A percentile compares a stretch with the other conserved stretches of the same genome.
phyloP scores from a whole-genome alignment of 768 basidiomycete species.

The Leccinellum albellum region DNA sequence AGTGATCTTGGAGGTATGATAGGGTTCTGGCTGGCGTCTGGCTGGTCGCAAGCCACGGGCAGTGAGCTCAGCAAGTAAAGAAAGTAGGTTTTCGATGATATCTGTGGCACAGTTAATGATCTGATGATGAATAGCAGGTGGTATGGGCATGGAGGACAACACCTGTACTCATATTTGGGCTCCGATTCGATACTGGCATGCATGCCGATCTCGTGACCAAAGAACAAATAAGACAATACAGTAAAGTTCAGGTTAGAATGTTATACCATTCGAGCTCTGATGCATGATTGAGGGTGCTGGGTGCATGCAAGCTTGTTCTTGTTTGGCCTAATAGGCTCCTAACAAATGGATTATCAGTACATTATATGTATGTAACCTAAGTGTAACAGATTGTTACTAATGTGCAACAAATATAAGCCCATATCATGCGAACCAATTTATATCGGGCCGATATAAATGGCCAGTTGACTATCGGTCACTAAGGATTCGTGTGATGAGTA shows the following conservation, averaged over 20 bases:
- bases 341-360: too few species aligned
- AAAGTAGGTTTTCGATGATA: neutral
- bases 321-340: too few species aligned
- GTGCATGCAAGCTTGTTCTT: too few species aligned
- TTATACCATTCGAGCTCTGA: neutral
- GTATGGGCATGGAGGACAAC: neutral
- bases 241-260: neutral
- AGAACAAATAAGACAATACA: neutral
- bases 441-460: too few species aligned
- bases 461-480: too few species aligned
- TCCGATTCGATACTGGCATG: neutral
- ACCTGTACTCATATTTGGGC: neutral
- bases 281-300: too few species aligned
- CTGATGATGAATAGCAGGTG: neutral
- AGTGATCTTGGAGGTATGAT: constrained; percentile 12
- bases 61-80: neutral
- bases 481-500: too few species aligned
- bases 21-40: neutral
- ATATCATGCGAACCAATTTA: too few species aligned
- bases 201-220: too few species aligned
- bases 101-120: neutral
- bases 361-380: too few species aligned
- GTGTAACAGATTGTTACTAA: too few species aligned
- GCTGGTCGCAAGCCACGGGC: neutral
- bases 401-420: too few species aligned